Evolutionary conservation across 768 basidiomycete genomes (phyloP), one percentile per base, ranked within the genome.

Genomic region (Hypholoma fasciculare): DNA sequence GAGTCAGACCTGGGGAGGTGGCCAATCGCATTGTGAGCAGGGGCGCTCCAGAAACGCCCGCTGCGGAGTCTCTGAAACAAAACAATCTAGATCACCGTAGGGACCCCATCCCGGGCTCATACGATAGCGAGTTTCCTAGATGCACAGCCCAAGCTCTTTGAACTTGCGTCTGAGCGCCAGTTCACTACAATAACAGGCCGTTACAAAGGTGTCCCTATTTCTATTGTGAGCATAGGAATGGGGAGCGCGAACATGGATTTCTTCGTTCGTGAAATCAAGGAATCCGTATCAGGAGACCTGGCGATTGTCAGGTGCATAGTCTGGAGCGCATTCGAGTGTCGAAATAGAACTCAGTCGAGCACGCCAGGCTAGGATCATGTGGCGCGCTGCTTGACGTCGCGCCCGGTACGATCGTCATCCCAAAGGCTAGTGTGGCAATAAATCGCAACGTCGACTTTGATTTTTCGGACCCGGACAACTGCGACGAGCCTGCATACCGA

Each of bases 201-300:
- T 36, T 89, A 85, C 70, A 78, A 77, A 44, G 82, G 81, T 48
- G 70, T 80, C 14, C 89, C 90, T 7, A 70, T 93, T 27, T 89
- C 87, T 6, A 82, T 93, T 40, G 76, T 91, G 42, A 88, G 87
- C 62, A 92, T 92, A 55, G 92, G 92, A 12, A 94, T 93, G 92
- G 92, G 92, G 17, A 78, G 74, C 58, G 83, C 90, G 0, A 93
- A 90, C 72, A 88, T 87, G 75, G 92, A 94, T 71, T 94, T 93
- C 73, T 91, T 93, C 69, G 82, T 94, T 19, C 83, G 91, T 61
- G 91, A 94, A 73, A 84, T 82, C 23, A 80, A 90, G 60, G 92
- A 92, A 70, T 86, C 87, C 63, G 69, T 91, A 39, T 77, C 70
- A 58, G 91, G 91, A 14, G 82, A 84, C 67, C 76, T 84, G 76